A percentile compares a stretch with the other conserved stretches of the same genome.
These are phyloP conservation scores for Claviceps humidiphila DNA, from an alignment of 2,329 filamentous ascomycete species.

Conservation along the genomic window DNA sequence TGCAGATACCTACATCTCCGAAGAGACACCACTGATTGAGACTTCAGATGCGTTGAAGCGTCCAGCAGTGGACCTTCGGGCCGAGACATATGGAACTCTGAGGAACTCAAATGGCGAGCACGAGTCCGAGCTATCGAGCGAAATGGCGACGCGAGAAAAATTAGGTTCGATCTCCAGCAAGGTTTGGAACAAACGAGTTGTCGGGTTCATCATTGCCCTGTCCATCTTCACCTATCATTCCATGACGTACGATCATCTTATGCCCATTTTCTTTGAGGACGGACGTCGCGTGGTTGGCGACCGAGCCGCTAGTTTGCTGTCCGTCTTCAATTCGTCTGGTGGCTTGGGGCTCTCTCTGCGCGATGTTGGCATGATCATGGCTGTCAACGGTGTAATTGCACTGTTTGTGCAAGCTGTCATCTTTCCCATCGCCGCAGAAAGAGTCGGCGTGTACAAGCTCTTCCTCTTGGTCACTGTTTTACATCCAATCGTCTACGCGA, in stretches of 20 bases:
- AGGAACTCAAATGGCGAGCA: constrained; percentile 32
- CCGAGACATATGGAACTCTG: constrained; percentile 72
- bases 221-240: constrained; percentile 90
- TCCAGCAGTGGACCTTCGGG: constrained; percentile 57
- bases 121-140: constrained; percentile 20
- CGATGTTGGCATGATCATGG: constrained; percentile 48
- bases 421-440: constrained; percentile 46
- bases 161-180: constrained; percentile 17
- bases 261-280: constrained; percentile 89
- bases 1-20: constrained; percentile 38
- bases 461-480: constrained; percentile 45
- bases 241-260: constrained; percentile 86
- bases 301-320: constrained; percentile 18
- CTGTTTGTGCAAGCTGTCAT: constrained; percentile 46
- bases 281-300: constrained; percentile 34
- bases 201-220: constrained; percentile 66
- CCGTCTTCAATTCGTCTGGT: constrained; percentile 43
- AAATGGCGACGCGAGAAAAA: constrained; percentile 20
- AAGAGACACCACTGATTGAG: constrained; percentile 62
- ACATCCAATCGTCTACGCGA: constrained; percentile 47
- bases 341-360: constrained; percentile 50
- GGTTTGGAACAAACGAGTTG: constrained; percentile 48
- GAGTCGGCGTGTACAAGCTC: constrained; percentile 44
- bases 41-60: constrained; percentile 63
- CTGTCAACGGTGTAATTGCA: constrained; percentile 44